Base-by-base conservation (phyloP, 768 basidiomycete species). In the Trametes punicea region DNA sequence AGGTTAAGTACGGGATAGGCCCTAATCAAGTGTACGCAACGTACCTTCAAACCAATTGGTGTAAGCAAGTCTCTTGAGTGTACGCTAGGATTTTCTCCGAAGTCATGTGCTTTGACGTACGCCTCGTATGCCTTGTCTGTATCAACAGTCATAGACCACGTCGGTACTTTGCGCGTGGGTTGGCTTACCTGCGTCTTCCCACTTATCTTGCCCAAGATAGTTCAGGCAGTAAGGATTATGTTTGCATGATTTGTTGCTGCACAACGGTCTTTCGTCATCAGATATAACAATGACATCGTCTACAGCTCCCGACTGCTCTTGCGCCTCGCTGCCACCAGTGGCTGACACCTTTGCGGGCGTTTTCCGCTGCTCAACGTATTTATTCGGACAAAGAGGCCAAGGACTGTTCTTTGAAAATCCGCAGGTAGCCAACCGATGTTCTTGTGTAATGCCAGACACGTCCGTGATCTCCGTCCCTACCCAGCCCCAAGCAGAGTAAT, bases 221-320 rank as follows among this genome's bases (percentile, higher is more conserved):
- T 94, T 96, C 51, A 95, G 74, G 69, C 96, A 97, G 48, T 86
- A 82, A 8, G 91, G 89, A 65, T 93, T 95, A 46, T 71, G 70
- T 63, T 80, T 85, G 71, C 96, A 98, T 5, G 47, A 26, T 56
- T 81, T 86, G 64, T 81, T 83, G 55, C 68, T 75, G 65, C 91
- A 93, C 15, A 68, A 63, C 3, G 72, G 71, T 31, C 64, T 68
- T 44, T 88, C 85, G 34, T 87, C 82, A 51, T 90, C 88, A 1
- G 86, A 85, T 33, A 90, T 76, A 18, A 88, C 73, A 51, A 89
- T 86, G 27, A 88, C 69, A 64, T 88, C 85, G 60, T 81, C 81
- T 45, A 77, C 77, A 16, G 76, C 70, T 68, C 82, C 81, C 50
- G 77, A 78, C 15, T 70, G 69, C 20, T 68, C 55, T 0, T 44